These are phyloP conservation scores for Setomelanomma holmii DNA, from an alignment of 2,329 filamentous ascomycete genomes.

Conservation along the genomic window DNA sequence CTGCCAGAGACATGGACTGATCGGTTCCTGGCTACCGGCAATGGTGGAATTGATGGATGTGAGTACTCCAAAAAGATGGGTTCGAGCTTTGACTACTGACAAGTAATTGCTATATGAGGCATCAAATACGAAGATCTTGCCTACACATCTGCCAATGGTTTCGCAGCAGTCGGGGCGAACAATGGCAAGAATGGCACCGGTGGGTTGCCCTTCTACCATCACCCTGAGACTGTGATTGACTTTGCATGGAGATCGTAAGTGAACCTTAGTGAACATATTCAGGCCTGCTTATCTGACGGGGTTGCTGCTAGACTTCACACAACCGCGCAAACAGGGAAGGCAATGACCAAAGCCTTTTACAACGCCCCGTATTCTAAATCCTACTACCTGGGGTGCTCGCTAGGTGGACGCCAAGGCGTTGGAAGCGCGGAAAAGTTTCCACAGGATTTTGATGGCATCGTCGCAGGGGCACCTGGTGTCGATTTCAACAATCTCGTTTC, in stretches of 20 bases:
- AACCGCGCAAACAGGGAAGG: conserved; percentile 48
- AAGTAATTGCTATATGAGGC: no score
- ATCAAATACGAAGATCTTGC: conserved; percentile 50
- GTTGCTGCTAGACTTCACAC: conserved; percentile 44
- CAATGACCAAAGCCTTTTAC: conserved; percentile 49
- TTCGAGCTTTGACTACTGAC: no score
- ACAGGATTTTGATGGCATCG: conserved; percentile 43
- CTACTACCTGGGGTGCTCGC: conserved; percentile 46
- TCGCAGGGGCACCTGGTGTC: conserved; percentile 40
- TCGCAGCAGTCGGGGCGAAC: conserved; percentile 50
- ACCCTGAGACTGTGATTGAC: conserved; percentile 56
- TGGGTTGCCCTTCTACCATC: conserved; percentile 53
- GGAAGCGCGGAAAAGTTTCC: conserved; percentile 38
- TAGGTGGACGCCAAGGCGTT: conserved; percentile 44
- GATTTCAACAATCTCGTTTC: conserved; percentile 39
- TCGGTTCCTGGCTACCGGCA: conserved; percentile 49
- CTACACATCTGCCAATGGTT: conserved; percentile 46
- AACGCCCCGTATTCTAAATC: conserved; percentile 45
- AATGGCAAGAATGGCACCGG: conserved; percentile 54
- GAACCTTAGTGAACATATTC: no score
- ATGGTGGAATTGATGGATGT: conserved; percentile 54
- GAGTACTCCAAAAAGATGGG: conserved; percentile 26
- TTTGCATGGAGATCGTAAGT: conserved; percentile 54
- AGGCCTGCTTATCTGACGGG: not conserved
- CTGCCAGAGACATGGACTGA: conserved; percentile 48